Evolutionary conservation across 352 stramenopile species (phyloP), one percentile per base, ranked within the genome.

Genomic region (Globisporangium viniferum): DNA sequence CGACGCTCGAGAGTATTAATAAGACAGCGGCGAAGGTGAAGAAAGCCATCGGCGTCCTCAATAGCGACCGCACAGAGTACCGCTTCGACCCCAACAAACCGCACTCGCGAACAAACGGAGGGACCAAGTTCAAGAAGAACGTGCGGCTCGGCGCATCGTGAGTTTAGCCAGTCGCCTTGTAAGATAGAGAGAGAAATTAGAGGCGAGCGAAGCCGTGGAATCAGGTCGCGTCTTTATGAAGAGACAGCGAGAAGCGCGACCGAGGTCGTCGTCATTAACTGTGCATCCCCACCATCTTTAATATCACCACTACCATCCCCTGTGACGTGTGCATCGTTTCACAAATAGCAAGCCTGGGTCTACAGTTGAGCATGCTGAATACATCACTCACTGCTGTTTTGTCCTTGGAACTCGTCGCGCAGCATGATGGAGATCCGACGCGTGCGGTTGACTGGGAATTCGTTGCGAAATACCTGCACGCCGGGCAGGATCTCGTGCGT

Each of bases 371-470:
- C 22, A 35, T 18, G 6, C 14, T 31, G 51, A 31, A 8, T 29
- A 33, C n/a, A 10, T 35, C 9, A 36, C 24, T 39, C 9, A 12
- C 20, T 49, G 8, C 27, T 29, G n/a, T 27, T 4, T 22, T 77
- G 78, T 54, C 79, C 70, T 12, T 75, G 70, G 59, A 88, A 88
- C 35, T 90, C 76, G 63, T 92, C 86, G 48, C 86, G 86, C 64
- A 92, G 65, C 86, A 94, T 91, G 63, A 94, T 87, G n/a, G 86
- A 94, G 57, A 94, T 89, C 61, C 86, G 86, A 35, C 84, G 81
- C 35, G 84, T 93, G 68, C 86, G 86, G 39, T 87, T 64, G n/a
- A 94, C 81, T 4, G 72, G 70, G n/a, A 85, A 62, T 41, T 87
- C 49, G 53, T 70, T 74, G 68, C 71, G 71, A 59, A 93, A 94